Evolutionary conservation across 768 basidiomycete genomes (phyloP).

Genomic region (Naganishia onofrii): DNA sequence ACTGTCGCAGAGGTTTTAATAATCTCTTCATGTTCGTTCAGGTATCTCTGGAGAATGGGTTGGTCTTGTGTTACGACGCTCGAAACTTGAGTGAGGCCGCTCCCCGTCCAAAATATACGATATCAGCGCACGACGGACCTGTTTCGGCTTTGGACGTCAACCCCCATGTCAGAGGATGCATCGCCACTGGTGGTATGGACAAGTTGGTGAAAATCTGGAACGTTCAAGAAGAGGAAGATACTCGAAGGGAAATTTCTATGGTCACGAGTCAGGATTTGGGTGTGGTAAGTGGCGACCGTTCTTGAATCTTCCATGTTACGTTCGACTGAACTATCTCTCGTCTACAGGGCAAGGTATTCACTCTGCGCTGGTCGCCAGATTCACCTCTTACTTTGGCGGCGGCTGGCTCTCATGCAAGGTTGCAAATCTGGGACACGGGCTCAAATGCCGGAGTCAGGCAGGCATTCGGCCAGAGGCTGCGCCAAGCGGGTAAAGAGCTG

Average conservation of each 20-base stretch:
- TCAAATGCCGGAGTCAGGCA: slow-evolving; percentile 77
- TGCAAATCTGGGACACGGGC: slow-evolving; percentile 94
- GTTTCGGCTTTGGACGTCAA: slow-evolving; percentile 86
- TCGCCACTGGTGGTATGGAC: slow-evolving; percentile 91
- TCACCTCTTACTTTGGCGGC: slow-evolving; percentile 82
- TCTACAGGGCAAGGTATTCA: slow-evolving; percentile 89
- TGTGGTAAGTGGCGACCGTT: slow-evolving; percentile 61
- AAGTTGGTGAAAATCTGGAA: slow-evolving; percentile 94
- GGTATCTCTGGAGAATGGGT: slow-evolving; percentile 92
- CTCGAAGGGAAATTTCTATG: slow-evolving; percentile 73
- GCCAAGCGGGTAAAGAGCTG: slow-evolving; percentile 66
- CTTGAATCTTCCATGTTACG: background rate
- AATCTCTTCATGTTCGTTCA: slow-evolving; percentile 46
- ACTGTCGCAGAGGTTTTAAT: background rate
- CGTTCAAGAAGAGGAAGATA: slow-evolving; percentile 63
- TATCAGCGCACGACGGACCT: slow-evolving; percentile 89
- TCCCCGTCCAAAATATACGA: slow-evolving; percentile 65
- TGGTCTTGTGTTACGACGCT: slow-evolving; percentile 87
- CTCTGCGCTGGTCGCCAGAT: slow-evolving; percentile 85
- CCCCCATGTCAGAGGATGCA: slow-evolving; percentile 80
- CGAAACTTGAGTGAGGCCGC: slow-evolving; percentile 66
- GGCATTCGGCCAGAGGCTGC: slow-evolving; percentile 74
- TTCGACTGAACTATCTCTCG: background rate
- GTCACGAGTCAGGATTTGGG: slow-evolving; percentile 86
- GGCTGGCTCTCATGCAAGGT: slow-evolving; percentile 85